Percentiles rank a stretch among this genome's conserved stretches.
Evolutionary conservation across 169 alveolate species (phyloP).

Genomic region (Cryptosporidium andersoni): DNA sequence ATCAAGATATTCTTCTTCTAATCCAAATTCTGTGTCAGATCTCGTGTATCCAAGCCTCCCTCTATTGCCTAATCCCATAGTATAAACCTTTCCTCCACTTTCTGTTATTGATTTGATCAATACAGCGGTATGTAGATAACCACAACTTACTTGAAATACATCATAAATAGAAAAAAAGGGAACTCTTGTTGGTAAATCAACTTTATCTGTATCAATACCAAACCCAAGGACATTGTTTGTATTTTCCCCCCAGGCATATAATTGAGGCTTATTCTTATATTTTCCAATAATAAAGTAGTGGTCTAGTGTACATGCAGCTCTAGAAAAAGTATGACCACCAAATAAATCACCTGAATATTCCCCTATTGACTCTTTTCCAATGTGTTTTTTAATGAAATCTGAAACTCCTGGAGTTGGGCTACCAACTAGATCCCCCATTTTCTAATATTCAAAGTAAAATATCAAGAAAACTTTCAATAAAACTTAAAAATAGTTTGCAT

Average conservation of each 20-base stretch:
- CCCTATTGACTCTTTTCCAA: conserved; percentile 2
- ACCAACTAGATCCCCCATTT: neutral
- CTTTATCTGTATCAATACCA: conserved; percentile 17
- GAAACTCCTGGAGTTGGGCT: conserved; percentile 12
- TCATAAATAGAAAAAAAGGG: conserved; percentile 21
- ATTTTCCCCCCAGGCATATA: conserved; percentile 37
- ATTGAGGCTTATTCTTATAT: conserved; percentile 28
- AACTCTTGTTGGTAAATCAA: conserved; percentile 43
- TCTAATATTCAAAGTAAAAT: too few species aligned
- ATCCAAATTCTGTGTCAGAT: conserved; percentile 43
- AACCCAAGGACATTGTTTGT: conserved; percentile 39
- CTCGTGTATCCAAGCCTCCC: conserved; percentile 52
- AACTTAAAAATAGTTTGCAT: too few species aligned
- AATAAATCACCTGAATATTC: conserved; percentile 16
- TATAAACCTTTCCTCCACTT: conserved; percentile 33
- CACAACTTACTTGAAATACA: conserved; percentile 55
- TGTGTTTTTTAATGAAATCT: conserved; percentile 31
- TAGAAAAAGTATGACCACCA: conserved; percentile 42
- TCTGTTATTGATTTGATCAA: conserved; percentile 16
- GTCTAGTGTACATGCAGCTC: conserved; percentile 39
- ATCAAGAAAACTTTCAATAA: too few species aligned
- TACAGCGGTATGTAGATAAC: conserved; percentile 45
- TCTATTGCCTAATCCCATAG: conserved; percentile 59
- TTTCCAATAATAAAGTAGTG: conserved; percentile 42
- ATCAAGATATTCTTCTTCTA: conserved; percentile 9